Base-by-base conservation (phyloP, 768 basidiomycete genomes). In the Psilocybe tampanensis region DNA sequence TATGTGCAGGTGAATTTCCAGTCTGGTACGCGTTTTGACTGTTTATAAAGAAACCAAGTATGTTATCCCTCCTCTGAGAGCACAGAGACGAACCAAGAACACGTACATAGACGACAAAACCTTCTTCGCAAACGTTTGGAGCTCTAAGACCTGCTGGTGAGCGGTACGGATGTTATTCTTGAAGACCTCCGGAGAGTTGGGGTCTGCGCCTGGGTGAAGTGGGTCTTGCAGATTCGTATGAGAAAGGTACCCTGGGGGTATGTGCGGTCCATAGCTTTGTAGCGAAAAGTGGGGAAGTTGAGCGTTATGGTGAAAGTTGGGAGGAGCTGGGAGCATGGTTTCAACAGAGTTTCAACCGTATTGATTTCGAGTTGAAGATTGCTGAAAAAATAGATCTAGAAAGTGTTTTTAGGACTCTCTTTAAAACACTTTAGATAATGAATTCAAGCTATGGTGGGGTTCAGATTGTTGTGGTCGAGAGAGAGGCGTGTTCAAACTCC, bases 181-280 rank as follows among this genome's bases (percentile, higher is more conserved):
- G 74, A 90, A 86, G n/a, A 77, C 55, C 23, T 82, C 84, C 15
- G 84, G 81, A 21, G 86, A 84, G 57, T 82, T 88, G 15, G 79
- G 80, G 56, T 88, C 86, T 8, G 69, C 55, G 24, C 71, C 70
- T 65, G 74, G 72, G 44, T 71, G 69, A 12, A 72, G 60, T 8
- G 69, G 55, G 29, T 68, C 67, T 11, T 63, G 61, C 22, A 53
- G 24, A 4, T 50, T 23, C n/a, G 51, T 48, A 17, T 53, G 45
- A 26, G 41, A 43, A 18, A 48, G 21, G 3, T 49, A 53, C 1
- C 26, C 52, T 2, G 45, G 52, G 18, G 53, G 57, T 3, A 34
- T 45, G 17, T 42, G 47, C 33, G 45, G 45, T 42, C 45, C 57
- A n/a, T 58, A 57, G 8, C 72, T 55, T 75, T 78, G 26, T 74